phyloP scores from a whole-genome alignment of 805 yeast species.

The Ascoidea rubescens region DNA sequence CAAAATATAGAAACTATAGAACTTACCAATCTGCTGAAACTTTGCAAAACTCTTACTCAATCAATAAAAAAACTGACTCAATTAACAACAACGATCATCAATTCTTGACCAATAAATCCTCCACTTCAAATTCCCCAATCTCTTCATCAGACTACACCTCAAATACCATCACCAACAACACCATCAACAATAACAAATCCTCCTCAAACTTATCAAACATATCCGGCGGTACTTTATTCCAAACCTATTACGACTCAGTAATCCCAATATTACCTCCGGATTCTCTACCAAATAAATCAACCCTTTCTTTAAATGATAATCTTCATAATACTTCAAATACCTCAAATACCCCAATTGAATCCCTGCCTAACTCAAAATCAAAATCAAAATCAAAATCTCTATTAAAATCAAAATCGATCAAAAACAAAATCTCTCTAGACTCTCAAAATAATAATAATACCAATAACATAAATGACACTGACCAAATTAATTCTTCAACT shows the following conservation, averaged over 20 bases:
- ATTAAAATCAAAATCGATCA: neutral
- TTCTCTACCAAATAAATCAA: neutral
- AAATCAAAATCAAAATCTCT: slow-evolving; percentile 1
- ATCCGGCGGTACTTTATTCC: slow-evolving; percentile 5
- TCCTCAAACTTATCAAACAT: neutral
- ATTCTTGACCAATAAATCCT: neutral
- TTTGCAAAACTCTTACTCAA: no score
- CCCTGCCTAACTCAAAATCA: neutral
- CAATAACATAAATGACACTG: neutral
- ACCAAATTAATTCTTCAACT: neutral
- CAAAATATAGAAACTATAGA: neutral
- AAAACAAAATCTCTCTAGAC: neutral
- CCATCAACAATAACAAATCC: slow-evolving; percentile 2
- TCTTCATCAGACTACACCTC: neutral
- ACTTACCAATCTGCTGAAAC: neutral
- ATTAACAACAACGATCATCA: neutral
- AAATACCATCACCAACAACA: neutral
- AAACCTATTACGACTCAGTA: slow-evolving; percentile 9
- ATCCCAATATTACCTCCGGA: slow-evolving; percentile 7
- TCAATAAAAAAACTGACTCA: neutral
- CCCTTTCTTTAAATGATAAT: neutral
- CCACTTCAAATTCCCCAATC: neutral
- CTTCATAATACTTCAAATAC: neutral
- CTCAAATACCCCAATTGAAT: neutral
- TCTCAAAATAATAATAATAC: neutral